Percentiles rank a stretch among this genome's conserved stretches.
Evolutionary conservation across 2,329 filamentous ascomycete species (phyloP).

Genomic region (Ophiostoma pallidulum): DNA sequence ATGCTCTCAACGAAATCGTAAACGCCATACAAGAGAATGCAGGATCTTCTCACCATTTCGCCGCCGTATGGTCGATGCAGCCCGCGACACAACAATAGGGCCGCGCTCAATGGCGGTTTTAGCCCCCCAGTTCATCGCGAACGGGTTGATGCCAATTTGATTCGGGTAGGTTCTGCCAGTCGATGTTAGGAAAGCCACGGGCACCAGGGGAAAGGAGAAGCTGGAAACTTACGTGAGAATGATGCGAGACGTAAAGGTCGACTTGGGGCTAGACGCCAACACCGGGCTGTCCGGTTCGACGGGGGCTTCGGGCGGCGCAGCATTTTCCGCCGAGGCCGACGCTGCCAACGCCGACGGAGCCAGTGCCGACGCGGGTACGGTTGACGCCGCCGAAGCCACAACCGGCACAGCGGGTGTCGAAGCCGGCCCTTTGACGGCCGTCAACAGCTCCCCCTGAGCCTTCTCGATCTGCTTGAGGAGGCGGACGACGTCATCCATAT

Average conservation of each 20-base stretch:
- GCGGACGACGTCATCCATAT: slow-evolving; percentile 27
- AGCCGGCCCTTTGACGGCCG: slow-evolving; percentile 27
- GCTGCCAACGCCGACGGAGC: slow-evolving; percentile 5
- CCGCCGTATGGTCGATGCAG: slow-evolving; percentile 63
- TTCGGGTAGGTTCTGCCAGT: slow-evolving; percentile 67
- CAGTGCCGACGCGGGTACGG: background rate
- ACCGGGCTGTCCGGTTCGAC: slow-evolving; percentile 15
- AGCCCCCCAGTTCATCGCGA: slow-evolving; percentile 81
- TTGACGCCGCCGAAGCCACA: background rate
- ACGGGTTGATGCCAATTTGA: slow-evolving; percentile 87
- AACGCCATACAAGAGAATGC: slow-evolving; percentile 13
- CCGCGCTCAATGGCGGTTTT: slow-evolving; percentile 65
- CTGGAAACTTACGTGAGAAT: slow-evolving; percentile 39
- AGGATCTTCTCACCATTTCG: slow-evolving; percentile 63
- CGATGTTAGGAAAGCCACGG: background rate
- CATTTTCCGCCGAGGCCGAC: slow-evolving; percentile 16
- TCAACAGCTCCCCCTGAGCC: slow-evolving; percentile 32
- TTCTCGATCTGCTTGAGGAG: slow-evolving; percentile 30
- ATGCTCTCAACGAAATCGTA: slow-evolving; percentile 9
- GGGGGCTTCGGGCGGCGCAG: slow-evolving; percentile 18
- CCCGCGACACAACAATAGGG: slow-evolving; percentile 77
- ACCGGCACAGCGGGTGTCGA: background rate
- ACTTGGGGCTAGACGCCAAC: slow-evolving; percentile 28
- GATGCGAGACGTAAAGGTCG: slow-evolving; percentile 44
- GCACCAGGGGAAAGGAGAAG: no score